Evolutionary conservation across 805 yeast genomes (phyloP).

Genomic region (Geotrichum ghanense): DNA sequence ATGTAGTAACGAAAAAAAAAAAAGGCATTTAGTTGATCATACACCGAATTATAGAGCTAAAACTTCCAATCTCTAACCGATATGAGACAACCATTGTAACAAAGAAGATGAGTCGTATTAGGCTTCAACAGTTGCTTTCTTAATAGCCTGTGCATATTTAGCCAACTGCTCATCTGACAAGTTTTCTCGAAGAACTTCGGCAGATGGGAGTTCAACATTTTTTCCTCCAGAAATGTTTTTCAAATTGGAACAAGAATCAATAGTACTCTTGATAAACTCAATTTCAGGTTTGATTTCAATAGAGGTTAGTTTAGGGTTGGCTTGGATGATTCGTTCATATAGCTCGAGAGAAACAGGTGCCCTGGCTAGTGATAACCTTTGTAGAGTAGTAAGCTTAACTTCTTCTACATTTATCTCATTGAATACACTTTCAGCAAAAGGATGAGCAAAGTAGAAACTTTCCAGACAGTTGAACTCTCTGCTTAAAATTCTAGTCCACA

Average conservation of each 20-base stretch:
- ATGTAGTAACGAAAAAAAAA: no score
- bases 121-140: background rate
- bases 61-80: no score
- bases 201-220: background rate
- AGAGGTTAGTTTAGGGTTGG: background rate
- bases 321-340: background rate
- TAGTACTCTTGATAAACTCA: background rate
- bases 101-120: no score
- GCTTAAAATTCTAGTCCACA: background rate
- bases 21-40: no score
- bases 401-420: background rate
- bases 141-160: background rate
- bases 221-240: background rate
- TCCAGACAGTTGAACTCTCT: background rate
- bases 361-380: background rate
- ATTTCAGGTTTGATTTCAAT: slow-evolving; percentile 1
- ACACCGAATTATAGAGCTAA: no score
- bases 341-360: background rate
- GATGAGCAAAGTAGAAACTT: background rate
- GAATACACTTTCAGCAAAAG: background rate
- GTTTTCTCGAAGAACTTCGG: background rate
- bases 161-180: background rate
- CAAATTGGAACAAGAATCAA: background rate
- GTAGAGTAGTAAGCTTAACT: background rate
- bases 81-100: no score